phyloP scores from a whole-genome alignment of 176 grass and related monocot species.

The Triticum aestivum region DNA sequence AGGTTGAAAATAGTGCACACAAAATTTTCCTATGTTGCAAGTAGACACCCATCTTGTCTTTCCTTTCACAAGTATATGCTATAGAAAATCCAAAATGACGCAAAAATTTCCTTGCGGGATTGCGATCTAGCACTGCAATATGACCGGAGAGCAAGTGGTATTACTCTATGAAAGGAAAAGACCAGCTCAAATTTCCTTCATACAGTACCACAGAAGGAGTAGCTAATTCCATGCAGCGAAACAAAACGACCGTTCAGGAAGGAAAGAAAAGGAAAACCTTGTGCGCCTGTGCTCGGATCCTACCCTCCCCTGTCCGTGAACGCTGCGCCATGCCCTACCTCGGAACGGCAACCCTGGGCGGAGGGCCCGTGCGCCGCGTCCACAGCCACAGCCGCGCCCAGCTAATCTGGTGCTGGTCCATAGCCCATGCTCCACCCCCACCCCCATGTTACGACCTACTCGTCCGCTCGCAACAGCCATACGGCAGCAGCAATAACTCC shows the following conservation, averaged over 20 bases:
- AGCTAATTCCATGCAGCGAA: no score
- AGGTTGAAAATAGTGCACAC: conserved; percentile 2
- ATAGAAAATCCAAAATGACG: not conserved
- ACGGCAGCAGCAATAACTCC: not conserved
- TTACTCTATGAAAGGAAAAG: not conserved
- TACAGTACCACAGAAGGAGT: not conserved
- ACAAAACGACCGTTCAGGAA: no score
- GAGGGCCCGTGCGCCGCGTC: conserved; percentile 8
- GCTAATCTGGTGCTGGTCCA: conserved; percentile 6
- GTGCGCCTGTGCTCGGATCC: not conserved
- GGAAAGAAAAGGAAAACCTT: not conserved
- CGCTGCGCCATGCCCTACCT: no score
- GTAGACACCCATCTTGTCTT: not conserved
- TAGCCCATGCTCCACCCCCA: not conserved
- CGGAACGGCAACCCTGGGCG: no score
- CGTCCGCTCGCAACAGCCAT: not conserved
- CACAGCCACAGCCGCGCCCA: not conserved
- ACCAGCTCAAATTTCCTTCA: not conserved
- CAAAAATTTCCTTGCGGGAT: no score
- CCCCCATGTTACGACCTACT: conserved; percentile 23
- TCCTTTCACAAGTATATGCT: not conserved
- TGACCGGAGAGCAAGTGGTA: not conserved
- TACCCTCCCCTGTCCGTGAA: no score
- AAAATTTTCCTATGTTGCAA: not conserved
- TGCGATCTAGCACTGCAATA: not conserved